phyloP scores from a whole-genome alignment of 208 protist species.

The Novymonas esmeraldas region DNA sequence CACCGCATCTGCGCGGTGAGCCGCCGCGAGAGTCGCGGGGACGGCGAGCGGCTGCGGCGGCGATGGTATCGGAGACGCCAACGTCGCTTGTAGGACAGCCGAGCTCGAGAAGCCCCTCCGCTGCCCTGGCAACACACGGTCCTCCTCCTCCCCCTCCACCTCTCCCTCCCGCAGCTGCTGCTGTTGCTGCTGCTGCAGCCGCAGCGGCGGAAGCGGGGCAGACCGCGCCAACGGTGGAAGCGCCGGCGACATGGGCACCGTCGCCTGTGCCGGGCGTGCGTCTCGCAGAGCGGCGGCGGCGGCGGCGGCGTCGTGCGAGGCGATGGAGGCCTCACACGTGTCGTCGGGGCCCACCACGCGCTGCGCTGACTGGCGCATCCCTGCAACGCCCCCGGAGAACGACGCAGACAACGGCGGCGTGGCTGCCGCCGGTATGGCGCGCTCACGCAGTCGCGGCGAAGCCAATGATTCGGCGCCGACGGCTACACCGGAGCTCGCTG shows the following conservation, averaged over 20 bases:
- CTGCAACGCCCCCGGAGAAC: no score
- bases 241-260: neutral
- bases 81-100: neutral
- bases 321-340: neutral
- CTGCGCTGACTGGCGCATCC: no score
- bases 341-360: no score
- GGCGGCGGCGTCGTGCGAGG: conserved; percentile 4
- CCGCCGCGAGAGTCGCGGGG: neutral
- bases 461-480: conserved; percentile 9
- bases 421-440: no score
- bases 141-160: neutral
- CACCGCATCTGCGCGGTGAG: neutral
- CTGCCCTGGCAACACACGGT: neutral
- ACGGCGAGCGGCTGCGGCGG: neutral
- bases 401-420: no score
- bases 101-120: neutral
- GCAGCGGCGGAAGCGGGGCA: neutral
- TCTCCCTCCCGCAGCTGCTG: neutral
- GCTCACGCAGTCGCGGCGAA: no score
- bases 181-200: neutral
- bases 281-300: neutral
- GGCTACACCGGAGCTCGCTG: neutral
- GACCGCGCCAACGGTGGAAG: conserved; percentile 1
- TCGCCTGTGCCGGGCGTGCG: neutral
- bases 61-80: neutral